Evolutionary conservation across 768 basidiomycete species (phyloP).

Genomic region (Amanita molliuscula): DNA sequence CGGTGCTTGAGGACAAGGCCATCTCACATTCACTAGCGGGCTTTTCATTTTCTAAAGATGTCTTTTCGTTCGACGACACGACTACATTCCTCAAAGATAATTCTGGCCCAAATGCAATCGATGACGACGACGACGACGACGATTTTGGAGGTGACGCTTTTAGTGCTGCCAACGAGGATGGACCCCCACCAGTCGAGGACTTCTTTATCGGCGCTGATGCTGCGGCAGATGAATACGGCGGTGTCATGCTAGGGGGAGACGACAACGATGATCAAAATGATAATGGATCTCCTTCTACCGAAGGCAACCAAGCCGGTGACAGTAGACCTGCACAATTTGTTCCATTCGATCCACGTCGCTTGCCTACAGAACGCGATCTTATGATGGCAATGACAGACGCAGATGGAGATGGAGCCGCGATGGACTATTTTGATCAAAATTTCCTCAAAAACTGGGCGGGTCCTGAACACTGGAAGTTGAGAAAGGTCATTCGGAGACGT

Average conservation of each 20-base stretch:
- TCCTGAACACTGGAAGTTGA: constrained; percentile 96
- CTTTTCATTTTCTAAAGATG: constrained; percentile 75
- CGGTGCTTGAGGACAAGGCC: constrained; percentile 50
- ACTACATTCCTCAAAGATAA: constrained; percentile 48
- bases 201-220: constrained; percentile 53
- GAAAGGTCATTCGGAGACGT: constrained; percentile 75
- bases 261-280: constrained; percentile 30
- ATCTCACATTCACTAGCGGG: constrained; percentile 75
- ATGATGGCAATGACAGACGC: constrained; percentile 78
- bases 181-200: constrained; percentile 38
- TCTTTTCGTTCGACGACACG: constrained; percentile 50
- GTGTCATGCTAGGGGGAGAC: constrained; percentile 7
- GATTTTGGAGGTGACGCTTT: constrained; percentile 26
- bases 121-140: constrained; percentile 38
- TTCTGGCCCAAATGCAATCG: constrained; percentile 21
- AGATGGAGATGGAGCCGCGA: constrained; percentile 42
- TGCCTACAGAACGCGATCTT: constrained; percentile 68
- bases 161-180: constrained; percentile 33
- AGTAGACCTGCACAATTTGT: constrained; percentile 41
- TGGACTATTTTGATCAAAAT: constrained; percentile 86
- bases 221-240: constrained; percentile 24
- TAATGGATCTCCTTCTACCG: constrained; percentile 34
- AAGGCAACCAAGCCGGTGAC: constrained; percentile 27
- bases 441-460: constrained; percentile 96
- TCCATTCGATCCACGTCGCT: constrained; percentile 80